Percentiles rank a stretch among this genome's conserved stretches.
Evolutionary conservation across 2,329 filamentous ascomycete genomes (phyloP).

Genomic region (Apiospora aurea): DNA sequence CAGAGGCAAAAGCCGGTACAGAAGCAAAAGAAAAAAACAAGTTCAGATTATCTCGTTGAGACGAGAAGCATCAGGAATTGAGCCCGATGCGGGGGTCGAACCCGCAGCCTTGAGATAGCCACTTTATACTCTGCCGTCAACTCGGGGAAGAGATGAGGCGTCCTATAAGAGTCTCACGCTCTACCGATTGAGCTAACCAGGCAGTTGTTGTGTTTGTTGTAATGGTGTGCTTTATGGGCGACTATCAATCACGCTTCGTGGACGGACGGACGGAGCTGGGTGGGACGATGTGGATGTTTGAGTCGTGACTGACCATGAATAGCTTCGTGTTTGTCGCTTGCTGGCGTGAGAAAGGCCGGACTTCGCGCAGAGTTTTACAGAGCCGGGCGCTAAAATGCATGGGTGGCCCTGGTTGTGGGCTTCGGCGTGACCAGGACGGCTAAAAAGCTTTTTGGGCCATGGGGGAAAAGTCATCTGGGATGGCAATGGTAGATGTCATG

Average conservation of each 20-base stretch:
- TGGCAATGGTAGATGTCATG: neutral
- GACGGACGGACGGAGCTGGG: neutral
- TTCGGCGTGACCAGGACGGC: neutral
- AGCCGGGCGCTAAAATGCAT: neutral
- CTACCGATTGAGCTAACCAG: slow-evolving; percentile 73
- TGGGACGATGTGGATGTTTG: slow-evolving; percentile 1
- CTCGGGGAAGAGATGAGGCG: neutral
- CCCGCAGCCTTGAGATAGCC: slow-evolving; percentile 17
- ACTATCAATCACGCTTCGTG: neutral
- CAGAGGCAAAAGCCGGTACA: neutral
- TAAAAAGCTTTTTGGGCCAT: neutral
- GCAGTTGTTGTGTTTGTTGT: slow-evolving; percentile 31
- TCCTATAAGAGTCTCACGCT: slow-evolving; percentile 70
- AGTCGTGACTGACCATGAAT: slow-evolving; percentile 14
- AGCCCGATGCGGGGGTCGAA: slow-evolving; percentile 52
- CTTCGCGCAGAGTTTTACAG: slow-evolving; percentile 11
- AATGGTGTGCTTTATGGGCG: neutral
- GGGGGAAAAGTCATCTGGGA: neutral
- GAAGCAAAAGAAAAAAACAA: slow-evolving; percentile 5
- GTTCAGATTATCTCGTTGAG: neutral
- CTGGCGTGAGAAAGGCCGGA: neutral
- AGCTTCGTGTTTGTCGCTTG: neutral
- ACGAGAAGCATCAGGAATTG: slow-evolving; percentile 38
- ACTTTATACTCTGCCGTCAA: neutral
- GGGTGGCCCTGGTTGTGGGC: neutral